Percentiles rank a stretch among this genome's conserved stretches.
phyloP scores from a whole-genome alignment of 805 yeast genomes.

The Priceomyces medius region DNA sequence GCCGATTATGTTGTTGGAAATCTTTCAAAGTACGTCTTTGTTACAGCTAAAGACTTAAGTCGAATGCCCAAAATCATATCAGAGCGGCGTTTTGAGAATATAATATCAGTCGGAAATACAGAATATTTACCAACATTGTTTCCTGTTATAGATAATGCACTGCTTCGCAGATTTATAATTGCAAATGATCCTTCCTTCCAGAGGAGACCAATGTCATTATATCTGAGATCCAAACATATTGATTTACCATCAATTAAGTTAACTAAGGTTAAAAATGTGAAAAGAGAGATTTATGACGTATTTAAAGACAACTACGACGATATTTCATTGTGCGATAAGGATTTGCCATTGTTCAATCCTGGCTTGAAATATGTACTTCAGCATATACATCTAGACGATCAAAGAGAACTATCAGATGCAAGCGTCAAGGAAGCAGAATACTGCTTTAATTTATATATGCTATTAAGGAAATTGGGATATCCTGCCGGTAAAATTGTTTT shows the following conservation, averaged over 20 bases:
- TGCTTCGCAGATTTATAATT: conserved; percentile 5
- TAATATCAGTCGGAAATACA: conserved; percentile 2
- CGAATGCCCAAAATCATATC: not conserved
- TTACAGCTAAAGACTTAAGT: conserved; percentile 1
- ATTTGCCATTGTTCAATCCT: conserved; percentile 20
- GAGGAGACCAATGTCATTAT: not conserved
- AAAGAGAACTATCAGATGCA: conserved; percentile 1
- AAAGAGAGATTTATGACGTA: conserved; percentile 6
- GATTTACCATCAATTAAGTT: not conserved
- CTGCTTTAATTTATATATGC: conserved; percentile 43
- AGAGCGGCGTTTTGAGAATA: conserved; percentile 1
- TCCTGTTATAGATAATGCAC: conserved; percentile 4
- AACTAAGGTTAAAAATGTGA: conserved; percentile 2
- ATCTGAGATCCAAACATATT: not conserved
- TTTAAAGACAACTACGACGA: not conserved
- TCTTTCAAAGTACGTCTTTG: conserved; percentile 6
- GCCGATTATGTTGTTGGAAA: conserved; percentile 4
- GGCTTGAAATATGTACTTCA: conserved; percentile 30
- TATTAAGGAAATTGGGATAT: conserved; percentile 46
- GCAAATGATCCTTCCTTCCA: conserved; percentile 3
- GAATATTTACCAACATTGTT: not conserved
- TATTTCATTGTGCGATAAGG: not conserved
- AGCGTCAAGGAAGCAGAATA: conserved; percentile 18
- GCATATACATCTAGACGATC: conserved; percentile 7
- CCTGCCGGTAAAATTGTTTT: conserved; percentile 38